phyloP scores from a whole-genome alignment of 495 filamentous ascomycete species.

The Tuber microsphaerosporum region DNA sequence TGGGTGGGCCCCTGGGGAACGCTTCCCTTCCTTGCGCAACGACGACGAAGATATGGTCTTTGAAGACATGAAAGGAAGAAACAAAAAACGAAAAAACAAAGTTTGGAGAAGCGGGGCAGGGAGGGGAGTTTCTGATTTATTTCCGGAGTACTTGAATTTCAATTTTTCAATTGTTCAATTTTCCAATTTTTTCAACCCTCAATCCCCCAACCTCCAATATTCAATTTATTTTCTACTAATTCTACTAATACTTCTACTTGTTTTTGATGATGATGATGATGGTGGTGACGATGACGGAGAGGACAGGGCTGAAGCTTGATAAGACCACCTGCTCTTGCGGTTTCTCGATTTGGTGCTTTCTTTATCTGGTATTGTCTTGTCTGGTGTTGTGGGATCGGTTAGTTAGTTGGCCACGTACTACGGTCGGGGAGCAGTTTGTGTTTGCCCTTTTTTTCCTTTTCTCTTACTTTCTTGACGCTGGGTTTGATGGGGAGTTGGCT shows the following conservation, averaged over 20 bases:
- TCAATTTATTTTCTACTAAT: neutral
- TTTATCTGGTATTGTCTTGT: neutral
- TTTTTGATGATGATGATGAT: neutral
- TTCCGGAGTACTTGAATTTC: neutral
- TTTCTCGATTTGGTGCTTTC: neutral
- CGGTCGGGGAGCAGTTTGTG: neutral
- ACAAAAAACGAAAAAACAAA: neutral
- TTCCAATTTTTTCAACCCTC: too few species aligned
- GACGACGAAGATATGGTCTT: neutral
- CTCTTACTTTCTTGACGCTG: neutral
- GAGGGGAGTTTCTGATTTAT: constrained; percentile 5
- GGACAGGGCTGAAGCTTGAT: neutral
- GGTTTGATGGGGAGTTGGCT: constrained; percentile 1
- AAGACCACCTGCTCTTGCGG: neutral
- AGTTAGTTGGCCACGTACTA: neutral
- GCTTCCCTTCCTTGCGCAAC: neutral
- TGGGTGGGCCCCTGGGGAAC: neutral
- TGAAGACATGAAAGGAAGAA: neutral
- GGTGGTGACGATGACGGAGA: neutral
- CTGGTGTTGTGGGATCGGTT: neutral
- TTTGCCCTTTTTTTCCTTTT: neutral
- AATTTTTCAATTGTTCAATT: neutral
- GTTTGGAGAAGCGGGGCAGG: neutral
- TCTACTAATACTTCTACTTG: neutral
- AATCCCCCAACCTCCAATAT: too few species aligned